Conservation (phyloP, 2,329 filamentous ascomycete species). For the Sporothrix euskadiensis region DNA sequence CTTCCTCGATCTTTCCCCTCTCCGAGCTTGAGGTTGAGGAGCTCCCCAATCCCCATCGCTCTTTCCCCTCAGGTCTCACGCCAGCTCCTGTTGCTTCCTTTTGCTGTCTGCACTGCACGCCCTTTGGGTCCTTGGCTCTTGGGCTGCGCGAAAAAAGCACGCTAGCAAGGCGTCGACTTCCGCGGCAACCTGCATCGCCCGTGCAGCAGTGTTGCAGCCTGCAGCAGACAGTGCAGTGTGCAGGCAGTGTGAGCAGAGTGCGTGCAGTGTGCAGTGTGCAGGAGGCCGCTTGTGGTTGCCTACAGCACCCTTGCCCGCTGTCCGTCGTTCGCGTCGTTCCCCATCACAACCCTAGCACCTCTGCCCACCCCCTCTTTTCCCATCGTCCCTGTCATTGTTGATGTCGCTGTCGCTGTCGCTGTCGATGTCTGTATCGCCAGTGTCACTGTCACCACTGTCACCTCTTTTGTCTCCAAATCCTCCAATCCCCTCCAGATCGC, state of each 20-base stretch:
- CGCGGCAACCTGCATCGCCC: constrained; percentile 21
- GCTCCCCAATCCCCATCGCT: not conserved
- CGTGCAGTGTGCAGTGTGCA: constrained; percentile 15
- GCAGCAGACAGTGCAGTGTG: not conserved
- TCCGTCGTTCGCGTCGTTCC: not conserved
- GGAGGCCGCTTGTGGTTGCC: constrained; percentile 17
- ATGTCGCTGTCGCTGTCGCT: not conserved
- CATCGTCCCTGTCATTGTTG: not conserved
- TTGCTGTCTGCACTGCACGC: not conserved
- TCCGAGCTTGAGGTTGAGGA: not conserved
- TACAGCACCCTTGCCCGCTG: not conserved
- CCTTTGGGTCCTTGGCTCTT: not conserved
- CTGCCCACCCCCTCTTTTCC: not conserved
- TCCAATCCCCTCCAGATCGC: not conserved
- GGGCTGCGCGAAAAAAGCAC: constrained; percentile 20
- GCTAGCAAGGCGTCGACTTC: constrained; percentile 19
- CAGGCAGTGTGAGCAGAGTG: no score
- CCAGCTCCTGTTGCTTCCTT: not conserved
- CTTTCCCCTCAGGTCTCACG: constrained; percentile 8
- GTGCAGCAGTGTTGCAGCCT: constrained; percentile 2
- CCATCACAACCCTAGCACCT: not conserved
- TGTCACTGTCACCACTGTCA: not conserved
- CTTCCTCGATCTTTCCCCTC: not conserved
- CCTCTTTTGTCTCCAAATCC: not conserved
- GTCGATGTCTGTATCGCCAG: not conserved